Base-by-base conservation (phyloP, 805 yeast species). In the Yueomyces sinensis region DNA sequence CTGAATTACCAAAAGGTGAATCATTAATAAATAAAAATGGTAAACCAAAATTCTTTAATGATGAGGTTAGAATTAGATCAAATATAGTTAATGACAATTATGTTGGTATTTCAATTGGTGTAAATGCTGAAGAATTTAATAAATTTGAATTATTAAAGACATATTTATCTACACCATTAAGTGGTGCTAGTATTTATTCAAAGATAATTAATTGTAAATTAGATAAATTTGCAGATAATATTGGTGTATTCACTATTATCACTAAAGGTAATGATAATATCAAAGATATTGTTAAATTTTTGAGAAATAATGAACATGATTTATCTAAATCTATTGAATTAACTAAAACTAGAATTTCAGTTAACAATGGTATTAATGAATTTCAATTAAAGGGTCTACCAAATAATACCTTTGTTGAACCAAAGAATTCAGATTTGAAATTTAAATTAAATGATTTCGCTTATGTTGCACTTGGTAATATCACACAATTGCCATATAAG, bases 401-500 rank as follows among this genome's bases (percentile, higher is more conserved):
- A 22, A 22, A 22, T 22, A 11, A 7, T 22, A 22, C 7, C 24
- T 22, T 22, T 7, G 24, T 22, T 11, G 24, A 22, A 22, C 7
- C 7, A 22, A 7, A 22, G 11, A 7, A 7, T 7, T 7, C 9
- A 7, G 24, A 22, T 22, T 11, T 22, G 7, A 45, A 52, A 40
- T 65, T 55, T 57, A 65, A 70, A 52, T 49, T 80, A 41, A 69
- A 68, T 44, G 74, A 74, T 53, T 77, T 76, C 67, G 84, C 78
- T 66, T 77, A 81, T 54, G 91, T 79, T 45, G 95, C 91, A 43
- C 77, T 83, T 42, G 98, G 97, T 63, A 79, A 84, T 61, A 74
- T 79, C 41, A 78, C 76, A 55, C 75, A 74, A 45, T 74, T 89
- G 65, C 96, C 98, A 53, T 81, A 68, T 61, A 78, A 80, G 51